phyloP scores from a whole-genome alignment of 129 eudicot genomes.

The Arctium minus region DNA sequence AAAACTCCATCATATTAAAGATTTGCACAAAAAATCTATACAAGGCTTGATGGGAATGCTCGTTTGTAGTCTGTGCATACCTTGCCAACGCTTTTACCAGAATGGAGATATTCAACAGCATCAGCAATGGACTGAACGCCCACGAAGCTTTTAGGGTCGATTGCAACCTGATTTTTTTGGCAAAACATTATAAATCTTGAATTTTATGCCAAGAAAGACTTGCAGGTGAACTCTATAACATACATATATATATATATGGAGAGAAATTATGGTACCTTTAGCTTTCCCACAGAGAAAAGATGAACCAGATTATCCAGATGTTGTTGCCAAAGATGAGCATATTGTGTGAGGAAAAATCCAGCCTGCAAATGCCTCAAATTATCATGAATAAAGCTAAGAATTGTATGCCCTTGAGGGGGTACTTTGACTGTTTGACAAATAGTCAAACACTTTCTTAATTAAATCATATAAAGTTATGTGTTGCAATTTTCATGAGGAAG shows the following conservation, averaged over 20 bases:
- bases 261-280: conserved; percentile 50
- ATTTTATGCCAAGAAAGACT: not conserved
- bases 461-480: not conserved
- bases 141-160: conserved; percentile 71
- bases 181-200: not conserved
- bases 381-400: conserved; percentile 11
- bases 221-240: not conserved
- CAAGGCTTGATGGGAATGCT: not conserved
- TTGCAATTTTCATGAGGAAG: not conserved
- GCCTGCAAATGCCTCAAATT: conserved; percentile 43
- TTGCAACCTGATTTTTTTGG: conserved; percentile 39
- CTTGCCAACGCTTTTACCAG: conserved; percentile 97
- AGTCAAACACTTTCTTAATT: no score
- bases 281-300: conserved; percentile 58
- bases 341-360: conserved; percentile 88
- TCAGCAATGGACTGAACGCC: conserved; percentile 79
- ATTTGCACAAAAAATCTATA: not conserved
- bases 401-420: not conserved
- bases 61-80: conserved; percentile 27
- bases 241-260: not conserved
- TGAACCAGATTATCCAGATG: conserved; percentile 70
- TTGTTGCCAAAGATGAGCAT: conserved; percentile 82
- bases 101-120: conserved; percentile 97
- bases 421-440: not conserved
- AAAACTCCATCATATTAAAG: not conserved